A percentile compares a stretch with the other conserved stretches of the same genome.
Conservation (phyloP, 805 yeast species). For the Clavispora vitiphila region DNA sequence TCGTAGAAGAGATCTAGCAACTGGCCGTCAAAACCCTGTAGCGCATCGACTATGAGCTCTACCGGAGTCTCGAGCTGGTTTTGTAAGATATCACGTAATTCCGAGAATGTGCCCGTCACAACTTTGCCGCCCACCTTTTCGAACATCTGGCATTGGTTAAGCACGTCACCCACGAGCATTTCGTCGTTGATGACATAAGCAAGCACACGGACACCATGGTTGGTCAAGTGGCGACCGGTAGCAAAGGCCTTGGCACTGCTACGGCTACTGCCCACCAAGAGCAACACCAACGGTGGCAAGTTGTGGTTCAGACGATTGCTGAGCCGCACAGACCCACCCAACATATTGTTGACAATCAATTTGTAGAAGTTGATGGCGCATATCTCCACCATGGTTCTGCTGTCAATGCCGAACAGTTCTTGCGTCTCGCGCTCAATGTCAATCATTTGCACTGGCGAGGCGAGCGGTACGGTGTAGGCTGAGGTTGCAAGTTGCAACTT, state of each 20-base stretch:
- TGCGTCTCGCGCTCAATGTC: slow-evolving; percentile 64
- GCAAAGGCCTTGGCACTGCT: slow-evolving; percentile 75
- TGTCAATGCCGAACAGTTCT: slow-evolving; percentile 46
- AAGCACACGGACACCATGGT: slow-evolving; percentile 67
- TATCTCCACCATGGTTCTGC: slow-evolving; percentile 52
- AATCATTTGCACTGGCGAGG: slow-evolving; percentile 72
- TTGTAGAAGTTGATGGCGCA: slow-evolving; percentile 64
- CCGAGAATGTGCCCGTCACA: slow-evolving; percentile 28
- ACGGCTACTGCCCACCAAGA: slow-evolving; percentile 68
- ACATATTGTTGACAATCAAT: slow-evolving; percentile 47
- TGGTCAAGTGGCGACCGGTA: slow-evolving; percentile 71
- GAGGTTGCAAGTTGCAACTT: slow-evolving; percentile 10
- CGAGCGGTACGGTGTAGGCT: slow-evolving; percentile 43
- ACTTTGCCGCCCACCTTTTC: slow-evolving; percentile 66
- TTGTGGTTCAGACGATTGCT: slow-evolving; percentile 61
- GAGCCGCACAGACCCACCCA: slow-evolving; percentile 68
- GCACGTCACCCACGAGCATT: slow-evolving; percentile 39
- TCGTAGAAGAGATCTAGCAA: slow-evolving; percentile 49
- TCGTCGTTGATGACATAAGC: slow-evolving; percentile 39
- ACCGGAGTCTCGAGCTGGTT: slow-evolving; percentile 63
- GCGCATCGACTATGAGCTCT: slow-evolving; percentile 75
- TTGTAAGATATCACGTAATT: slow-evolving; percentile 32
- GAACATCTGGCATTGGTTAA: slow-evolving; percentile 51
- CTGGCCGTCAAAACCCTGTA: slow-evolving; percentile 77
- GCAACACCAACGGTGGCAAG: slow-evolving; percentile 69